Evolutionary conservation across 176 grass and related monocot genomes (phyloP), one percentile per base, ranked within the genome.

Genomic region (Aegilops sharonensis): DNA sequence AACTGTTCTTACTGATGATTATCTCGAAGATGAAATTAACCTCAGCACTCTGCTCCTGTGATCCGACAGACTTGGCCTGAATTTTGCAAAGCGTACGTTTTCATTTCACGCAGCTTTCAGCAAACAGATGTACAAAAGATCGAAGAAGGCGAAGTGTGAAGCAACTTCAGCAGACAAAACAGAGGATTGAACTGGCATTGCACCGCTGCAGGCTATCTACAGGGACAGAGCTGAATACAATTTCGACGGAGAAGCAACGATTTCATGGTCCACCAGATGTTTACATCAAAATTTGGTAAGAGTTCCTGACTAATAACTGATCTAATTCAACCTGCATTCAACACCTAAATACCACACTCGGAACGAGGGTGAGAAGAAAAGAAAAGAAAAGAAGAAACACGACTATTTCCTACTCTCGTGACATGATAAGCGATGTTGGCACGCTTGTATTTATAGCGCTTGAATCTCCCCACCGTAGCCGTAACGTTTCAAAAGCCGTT

Each of bases 381-480:
- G 10, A 15, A 4, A 23, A 12, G 2, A 27, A 15, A 8, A 79
- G 2, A 27, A 15, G 8, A 63, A 77, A 45, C 6, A 9, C 1
- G 17, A 60, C 60, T 77, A 78, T 21, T 75, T 68, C 75, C 65
- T 87, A 83, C 31, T 74, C 40, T 9, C 2, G 0, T 3, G 20
- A 13, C 13, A 1, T 45, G 32, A 84, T 2, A 75, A 74, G 21
- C 23, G 2, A 18, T 63, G 15, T 2, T 56, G 72, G 2, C 50
- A 6, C 0, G 0, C 8, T 57, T 21, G 7, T 24, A 43, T 32
- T 95, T 78, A 98, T 57, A 94, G 79, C 9, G 89, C 88, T 78
- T 66, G 90, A 59, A 98, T 98, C 82, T 91, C 91, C 64, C 96
- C 93, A 25, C 91, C 91, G 2, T 98, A 98, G 6, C 96, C 96